A percentile compares a stretch with the other conserved stretches of the same genome.
Evolutionary conservation across 192 early-diverging fungal genomes (phyloP).

Genomic region (Backusella sp.): DNA sequence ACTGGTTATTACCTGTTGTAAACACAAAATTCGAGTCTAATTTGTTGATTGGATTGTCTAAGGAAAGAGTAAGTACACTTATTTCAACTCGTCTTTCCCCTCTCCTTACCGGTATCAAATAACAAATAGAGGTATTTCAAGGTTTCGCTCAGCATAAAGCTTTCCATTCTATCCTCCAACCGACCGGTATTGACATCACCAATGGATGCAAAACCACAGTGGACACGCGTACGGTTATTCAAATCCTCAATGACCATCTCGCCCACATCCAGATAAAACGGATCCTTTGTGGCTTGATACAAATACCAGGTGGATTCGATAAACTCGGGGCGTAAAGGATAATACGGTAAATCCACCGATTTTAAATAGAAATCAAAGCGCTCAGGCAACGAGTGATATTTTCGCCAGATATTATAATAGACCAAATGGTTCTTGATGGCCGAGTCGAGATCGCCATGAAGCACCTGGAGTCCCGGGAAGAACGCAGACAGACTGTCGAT

Average conservation of each 20-base stretch:
- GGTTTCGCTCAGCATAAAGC: slow-evolving; percentile 91
- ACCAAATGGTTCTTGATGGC: slow-evolving; percentile 82
- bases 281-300: slow-evolving; percentile 87
- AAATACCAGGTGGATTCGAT: slow-evolving; percentile 93
- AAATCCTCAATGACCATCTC: slow-evolving; percentile 85
- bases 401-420: slow-evolving; percentile 85
- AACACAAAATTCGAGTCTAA: slow-evolving; percentile 82
- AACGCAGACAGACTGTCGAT: slow-evolving; percentile 90
- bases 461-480: slow-evolving; percentile 88
- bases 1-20: slow-evolving; percentile 63
- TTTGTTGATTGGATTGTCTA: slow-evolving; percentile 58
- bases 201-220: slow-evolving; percentile 82
- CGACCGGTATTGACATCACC: slow-evolving; percentile 58
- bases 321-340: slow-evolving; percentile 92
- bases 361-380: slow-evolving; percentile 75
- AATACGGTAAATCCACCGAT: slow-evolving; percentile 63
- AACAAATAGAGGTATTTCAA: slow-evolving; percentile 97
- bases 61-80: not conserved
- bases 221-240: slow-evolving; percentile 60
- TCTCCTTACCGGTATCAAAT: slow-evolving; percentile 72
- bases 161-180: slow-evolving; percentile 90
- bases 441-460: slow-evolving; percentile 83
- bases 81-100: not conserved
- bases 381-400: slow-evolving; percentile 85
- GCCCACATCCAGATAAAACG: slow-evolving; percentile 88